phyloP scores from a whole-genome alignment of 1,284 basidiomycete species.

The Cryptococcus sp. region DNA sequence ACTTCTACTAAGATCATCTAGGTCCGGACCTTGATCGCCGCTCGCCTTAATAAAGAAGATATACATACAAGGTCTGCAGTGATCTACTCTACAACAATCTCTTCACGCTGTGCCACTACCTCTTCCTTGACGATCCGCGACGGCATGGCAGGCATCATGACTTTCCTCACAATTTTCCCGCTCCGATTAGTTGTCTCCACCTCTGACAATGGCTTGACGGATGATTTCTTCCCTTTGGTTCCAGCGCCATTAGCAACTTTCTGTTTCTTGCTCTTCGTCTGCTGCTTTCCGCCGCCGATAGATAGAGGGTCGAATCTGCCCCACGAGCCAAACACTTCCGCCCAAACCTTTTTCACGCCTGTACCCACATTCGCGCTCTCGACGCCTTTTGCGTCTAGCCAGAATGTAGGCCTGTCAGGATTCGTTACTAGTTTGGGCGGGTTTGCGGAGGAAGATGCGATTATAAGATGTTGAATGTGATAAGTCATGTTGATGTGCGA shows the following conservation, averaged over 20 bases:
- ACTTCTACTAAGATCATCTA: too few species aligned
- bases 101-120: background rate
- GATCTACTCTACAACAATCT: background rate
- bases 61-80: too few species aligned
- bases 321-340: slow-evolving; percentile 42
- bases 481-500: slow-evolving; percentile 91
- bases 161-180: slow-evolving; percentile 32
- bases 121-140: background rate
- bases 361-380: slow-evolving; percentile 49
- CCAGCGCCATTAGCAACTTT: slow-evolving; percentile 12
- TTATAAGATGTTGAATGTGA: slow-evolving; percentile 57
- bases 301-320: slow-evolving; percentile 27
- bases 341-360: slow-evolving; percentile 53
- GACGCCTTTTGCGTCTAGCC: slow-evolving; percentile 37
- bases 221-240: background rate
- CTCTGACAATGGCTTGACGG: background rate
- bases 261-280: slow-evolving; percentile 9
- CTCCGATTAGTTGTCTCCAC: slow-evolving; percentile 5
- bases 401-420: slow-evolving; percentile 15
- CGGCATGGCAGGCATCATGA: slow-evolving; percentile 48
- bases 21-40: too few species aligned
- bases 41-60: too few species aligned
- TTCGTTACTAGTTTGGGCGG: background rate
- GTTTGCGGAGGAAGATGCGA: slow-evolving; percentile 9
- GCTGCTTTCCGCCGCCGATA: background rate